Evolutionary conservation across 345 rosid genomes (phyloP).

Genomic region (Citrus sinensis): DVS_A1.0 CM039164.1:28123001-28123500

Average conservation of each 20-base stretch:
- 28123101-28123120: conserved; percentile 73
- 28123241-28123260: conserved; percentile 84
- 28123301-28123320: conserved; percentile 78
- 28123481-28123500: conserved; percentile 4
- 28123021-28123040: background rate
- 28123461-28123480: background rate
- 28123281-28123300: conserved; percentile 83
- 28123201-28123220: background rate
- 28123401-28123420: background rate
- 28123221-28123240: conserved; percentile 9
- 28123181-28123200: conserved; percentile 8
- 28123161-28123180: conserved; percentile 72
- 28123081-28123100: conserved; percentile 86
- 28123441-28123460: background rate
- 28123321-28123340: conserved; percentile 83
- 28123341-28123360: conserved; percentile 13
- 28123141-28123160: conserved; percentile 59
- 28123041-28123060: background rate
- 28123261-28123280: conserved; percentile 92
- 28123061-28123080: background rate
- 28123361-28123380: conserved; percentile 1
- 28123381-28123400: background rate
- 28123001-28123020: background rate
- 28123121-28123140: conserved; percentile 69
- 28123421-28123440: background rate